Conservation (phyloP, 352 stramenopile genomes). For the Phytophthora vignae region DNA sequence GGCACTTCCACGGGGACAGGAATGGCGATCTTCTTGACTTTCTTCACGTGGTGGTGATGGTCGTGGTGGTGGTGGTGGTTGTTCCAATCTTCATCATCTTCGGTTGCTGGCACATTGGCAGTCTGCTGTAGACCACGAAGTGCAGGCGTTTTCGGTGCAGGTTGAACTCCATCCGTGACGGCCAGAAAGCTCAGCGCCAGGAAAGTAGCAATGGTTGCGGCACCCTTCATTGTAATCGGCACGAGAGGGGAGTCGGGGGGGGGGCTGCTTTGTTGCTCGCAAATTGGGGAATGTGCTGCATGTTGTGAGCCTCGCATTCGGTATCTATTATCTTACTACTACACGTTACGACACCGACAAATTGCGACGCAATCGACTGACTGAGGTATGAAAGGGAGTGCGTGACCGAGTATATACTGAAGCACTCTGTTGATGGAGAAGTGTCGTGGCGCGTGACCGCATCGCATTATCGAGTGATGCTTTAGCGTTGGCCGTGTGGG, state of each 20-base stretch:
- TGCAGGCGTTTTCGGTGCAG: conserved; percentile 2
- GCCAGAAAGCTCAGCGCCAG: conserved; percentile 26
- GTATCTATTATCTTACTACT: too few relatives aligned
- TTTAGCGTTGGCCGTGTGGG: neutral
- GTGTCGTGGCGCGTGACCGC: neutral
- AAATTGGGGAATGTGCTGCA: neutral
- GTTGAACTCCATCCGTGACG: conserved; percentile 6
- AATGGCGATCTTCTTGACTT: conserved; percentile 47
- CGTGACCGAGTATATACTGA: too few relatives aligned
- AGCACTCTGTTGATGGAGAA: neutral
- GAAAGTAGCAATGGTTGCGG: conserved; percentile 21
- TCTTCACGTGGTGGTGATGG: conserved; percentile 26
- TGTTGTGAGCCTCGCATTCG: too few relatives aligned
- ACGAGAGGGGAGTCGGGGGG: neutral
- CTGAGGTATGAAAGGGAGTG: too few relatives aligned
- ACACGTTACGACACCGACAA: too few relatives aligned
- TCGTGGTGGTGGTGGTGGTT: conserved; percentile 16
- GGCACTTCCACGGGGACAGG: conserved; percentile 39
- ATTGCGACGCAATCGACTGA: too few relatives aligned
- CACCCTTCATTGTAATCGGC: conserved; percentile 21
- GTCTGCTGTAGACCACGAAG: conserved; percentile 13
- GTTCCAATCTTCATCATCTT: conserved; percentile 26
- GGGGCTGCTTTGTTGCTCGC: conserved; percentile 6
- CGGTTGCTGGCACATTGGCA: conserved; percentile 9
- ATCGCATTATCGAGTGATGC: neutral